Evolutionary conservation across 2,329 filamentous ascomycete genomes (phyloP).

Genomic region (Geoglossum cookeanum): DNA sequence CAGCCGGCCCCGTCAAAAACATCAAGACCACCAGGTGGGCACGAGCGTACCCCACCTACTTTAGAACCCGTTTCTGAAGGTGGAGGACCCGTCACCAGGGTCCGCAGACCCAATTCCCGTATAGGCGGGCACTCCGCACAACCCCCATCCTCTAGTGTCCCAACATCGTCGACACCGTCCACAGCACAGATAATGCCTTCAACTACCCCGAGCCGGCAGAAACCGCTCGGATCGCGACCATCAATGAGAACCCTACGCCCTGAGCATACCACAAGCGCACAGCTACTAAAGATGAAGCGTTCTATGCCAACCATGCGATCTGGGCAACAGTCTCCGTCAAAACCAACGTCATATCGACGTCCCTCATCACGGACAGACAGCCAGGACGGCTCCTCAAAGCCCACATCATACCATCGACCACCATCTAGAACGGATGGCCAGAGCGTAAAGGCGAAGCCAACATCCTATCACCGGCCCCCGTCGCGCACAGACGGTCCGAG

Average conservation of each 20-base stretch:
- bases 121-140: constrained; percentile 46
- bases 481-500: constrained; percentile 19
- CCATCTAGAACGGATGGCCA: constrained; percentile 8
- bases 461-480: constrained; percentile 18
- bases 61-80: constrained; percentile 90
- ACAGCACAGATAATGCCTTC: not conserved
- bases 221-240: constrained; percentile 30
- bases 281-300: constrained; percentile 38
- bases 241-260: constrained; percentile 20
- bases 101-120: constrained; percentile 45
- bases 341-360: constrained; percentile 14
- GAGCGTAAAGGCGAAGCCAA: not conserved
- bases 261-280: constrained; percentile 32
- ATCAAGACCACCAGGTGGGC: constrained; percentile 49
- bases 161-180: constrained; percentile 32
- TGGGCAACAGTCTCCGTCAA: constrained; percentile 16
- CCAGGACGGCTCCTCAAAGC: constrained; percentile 6
- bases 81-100: constrained; percentile 48
- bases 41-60: constrained; percentile 53
- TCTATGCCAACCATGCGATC: constrained; percentile 39
- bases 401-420: constrained; percentile 7
- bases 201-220: constrained; percentile 35
- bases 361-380: constrained; percentile 22
- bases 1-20: constrained; percentile 44
- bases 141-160: constrained; percentile 45